A percentile compares a stretch with the other conserved stretches of the same genome.
These are phyloP conservation scores for Rauvolfia tetraphylla DNA, from an alignment of 257 asterid genomes.

Conservation along the genomic window DNA sequence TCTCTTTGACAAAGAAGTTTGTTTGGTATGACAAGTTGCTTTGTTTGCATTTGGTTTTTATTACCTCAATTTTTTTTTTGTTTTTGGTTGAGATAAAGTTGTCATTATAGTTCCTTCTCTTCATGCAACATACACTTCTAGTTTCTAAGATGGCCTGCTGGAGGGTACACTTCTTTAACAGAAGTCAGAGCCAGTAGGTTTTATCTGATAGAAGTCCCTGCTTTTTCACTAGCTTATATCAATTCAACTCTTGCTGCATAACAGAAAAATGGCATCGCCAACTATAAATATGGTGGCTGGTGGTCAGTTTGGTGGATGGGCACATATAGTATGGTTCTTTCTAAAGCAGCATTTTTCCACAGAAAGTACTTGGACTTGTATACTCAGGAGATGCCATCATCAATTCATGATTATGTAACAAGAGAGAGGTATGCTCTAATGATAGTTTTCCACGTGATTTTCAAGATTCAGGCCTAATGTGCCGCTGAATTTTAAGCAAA, in stretches of 20 bases:
- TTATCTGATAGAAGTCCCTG: background rate
- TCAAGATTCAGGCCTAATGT: background rate
- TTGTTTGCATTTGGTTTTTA: background rate
- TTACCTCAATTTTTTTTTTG: background rate
- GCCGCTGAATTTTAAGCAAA: slow-evolving; percentile 2
- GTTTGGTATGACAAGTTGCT: background rate
- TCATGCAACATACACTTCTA: background rate
- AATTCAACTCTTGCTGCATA: background rate
- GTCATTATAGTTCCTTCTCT: background rate
- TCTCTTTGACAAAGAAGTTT: background rate
- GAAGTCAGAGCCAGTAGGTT: background rate
- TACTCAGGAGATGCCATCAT: slow-evolving; percentile 53
- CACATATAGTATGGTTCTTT: slow-evolving; percentile 62
- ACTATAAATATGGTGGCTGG: slow-evolving; percentile 58
- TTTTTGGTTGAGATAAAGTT: background rate
- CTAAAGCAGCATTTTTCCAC: slow-evolving; percentile 66
- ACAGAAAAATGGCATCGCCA: slow-evolving; percentile 35
- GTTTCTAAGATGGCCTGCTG: background rate
- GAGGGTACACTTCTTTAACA: background rate
- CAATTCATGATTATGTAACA: slow-evolving; percentile 45
- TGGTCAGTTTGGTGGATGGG: slow-evolving; percentile 79
- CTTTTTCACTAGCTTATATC: background rate
- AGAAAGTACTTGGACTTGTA: slow-evolving; percentile 46
- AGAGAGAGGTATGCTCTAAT: slow-evolving; percentile 37
- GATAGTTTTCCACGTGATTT: background rate